Evolutionary conservation across 257 asterid species (phyloP).

Genomic region (Sherardia arvensis): DNA sequence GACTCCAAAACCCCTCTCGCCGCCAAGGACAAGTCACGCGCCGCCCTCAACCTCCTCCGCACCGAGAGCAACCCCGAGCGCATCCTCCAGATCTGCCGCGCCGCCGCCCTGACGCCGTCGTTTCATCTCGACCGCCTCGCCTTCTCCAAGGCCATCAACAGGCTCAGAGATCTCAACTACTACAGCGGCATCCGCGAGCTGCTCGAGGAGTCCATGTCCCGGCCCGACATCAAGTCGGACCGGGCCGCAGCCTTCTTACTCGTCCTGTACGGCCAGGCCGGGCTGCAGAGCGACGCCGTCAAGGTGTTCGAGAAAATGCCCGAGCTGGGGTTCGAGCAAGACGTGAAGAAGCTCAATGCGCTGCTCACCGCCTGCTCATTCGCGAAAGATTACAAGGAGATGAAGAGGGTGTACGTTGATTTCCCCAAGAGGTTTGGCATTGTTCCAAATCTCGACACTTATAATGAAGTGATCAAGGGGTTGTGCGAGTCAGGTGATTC

Average conservation of each 20-base stretch:
- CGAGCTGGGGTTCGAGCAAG: slow-evolving; percentile 35
- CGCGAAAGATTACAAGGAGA: slow-evolving; percentile 43
- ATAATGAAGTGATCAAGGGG: slow-evolving; percentile 60
- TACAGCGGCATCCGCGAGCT: slow-evolving; percentile 41
- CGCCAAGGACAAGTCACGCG: slow-evolving; percentile 54
- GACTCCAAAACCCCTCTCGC: slow-evolving; percentile 30
- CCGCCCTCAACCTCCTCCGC: slow-evolving; percentile 54
- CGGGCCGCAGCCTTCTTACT: slow-evolving; percentile 45
- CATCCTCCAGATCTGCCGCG: slow-evolving; percentile 63
- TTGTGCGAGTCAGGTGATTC: slow-evolving; percentile 56
- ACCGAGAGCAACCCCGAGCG: slow-evolving; percentile 77
- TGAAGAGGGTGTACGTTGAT: slow-evolving; percentile 56
- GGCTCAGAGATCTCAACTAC: slow-evolving; percentile 40
- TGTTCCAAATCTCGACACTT: slow-evolving; percentile 58
- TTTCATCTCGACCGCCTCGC: slow-evolving; percentile 63
- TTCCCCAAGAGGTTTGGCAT: slow-evolving; percentile 48
- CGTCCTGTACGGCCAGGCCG: slow-evolving; percentile 65
- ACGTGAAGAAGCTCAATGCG: slow-evolving; percentile 49
- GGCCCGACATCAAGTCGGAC: slow-evolving; percentile 35
- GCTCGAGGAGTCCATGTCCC: slow-evolving; percentile 40
- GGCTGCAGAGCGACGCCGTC: slow-evolving; percentile 44
- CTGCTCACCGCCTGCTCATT: slow-evolving; percentile 53
- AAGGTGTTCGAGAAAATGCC: slow-evolving; percentile 62
- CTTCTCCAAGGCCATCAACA: slow-evolving; percentile 47
- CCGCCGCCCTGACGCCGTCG: slow-evolving; percentile 60